Evolutionary conservation across 1,139 yeast species (phyloP).

Genomic region (Martiniozyma asiatica): DNA sequence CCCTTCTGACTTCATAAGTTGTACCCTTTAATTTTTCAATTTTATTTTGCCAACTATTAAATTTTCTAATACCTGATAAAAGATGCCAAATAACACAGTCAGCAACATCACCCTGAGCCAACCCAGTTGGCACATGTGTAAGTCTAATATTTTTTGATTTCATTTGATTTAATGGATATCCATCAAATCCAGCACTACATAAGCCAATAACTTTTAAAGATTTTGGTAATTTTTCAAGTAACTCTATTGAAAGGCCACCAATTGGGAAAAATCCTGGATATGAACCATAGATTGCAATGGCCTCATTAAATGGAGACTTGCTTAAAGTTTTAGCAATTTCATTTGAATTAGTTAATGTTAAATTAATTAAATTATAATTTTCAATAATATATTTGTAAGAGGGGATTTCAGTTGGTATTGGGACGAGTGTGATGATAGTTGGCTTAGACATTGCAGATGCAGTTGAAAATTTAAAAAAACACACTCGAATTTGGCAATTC

Average conservation of each 20-base stretch:
- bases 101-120: conserved; percentile 64
- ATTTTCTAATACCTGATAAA: conserved; percentile 50
- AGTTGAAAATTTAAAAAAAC: neutral
- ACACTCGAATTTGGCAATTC: no score
- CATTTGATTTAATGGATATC: conserved; percentile 36
- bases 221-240: conserved; percentile 38
- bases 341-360: conserved; percentile 30
- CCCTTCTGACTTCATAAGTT: no score
- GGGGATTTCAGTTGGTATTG: conserved; percentile 27
- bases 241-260: conserved; percentile 35
- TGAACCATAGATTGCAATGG: conserved; percentile 51
- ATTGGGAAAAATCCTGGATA: conserved; percentile 43
- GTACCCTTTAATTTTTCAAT: no score
- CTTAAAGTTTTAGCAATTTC: conserved; percentile 28
- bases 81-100: conserved; percentile 56
- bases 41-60: conserved; percentile 33
- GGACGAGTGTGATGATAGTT: conserved; percentile 36
- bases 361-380: conserved; percentile 32
- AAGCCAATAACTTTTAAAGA: conserved; percentile 43
- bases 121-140: conserved; percentile 51
- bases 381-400: conserved; percentile 28
- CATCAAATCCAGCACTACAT: conserved; percentile 64
- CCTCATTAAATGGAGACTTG: conserved; percentile 23
- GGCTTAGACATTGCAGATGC: conserved; percentile 14
- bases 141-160: conserved; percentile 36